phyloP scores from a whole-genome alignment of 768 basidiomycete genomes.

The Amanita thiersii region DNA sequence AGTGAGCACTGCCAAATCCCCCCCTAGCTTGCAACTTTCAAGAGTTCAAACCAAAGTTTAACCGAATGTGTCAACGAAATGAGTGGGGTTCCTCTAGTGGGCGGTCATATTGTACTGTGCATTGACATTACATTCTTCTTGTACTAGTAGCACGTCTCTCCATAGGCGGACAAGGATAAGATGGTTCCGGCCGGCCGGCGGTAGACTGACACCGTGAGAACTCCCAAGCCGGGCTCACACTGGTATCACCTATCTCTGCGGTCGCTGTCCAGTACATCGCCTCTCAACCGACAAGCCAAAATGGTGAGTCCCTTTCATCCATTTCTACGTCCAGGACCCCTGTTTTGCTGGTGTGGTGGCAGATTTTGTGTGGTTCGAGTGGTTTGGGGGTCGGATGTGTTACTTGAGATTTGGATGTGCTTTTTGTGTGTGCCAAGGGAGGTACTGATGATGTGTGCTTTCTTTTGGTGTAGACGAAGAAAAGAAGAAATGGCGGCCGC shows the following conservation, averaged over 20 bases:
- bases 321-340: background rate
- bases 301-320: conserved; percentile 27
- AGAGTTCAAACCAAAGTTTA: too few species aligned
- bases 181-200: conserved; percentile 7
- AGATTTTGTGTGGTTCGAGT: conserved; percentile 14
- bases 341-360: conserved; percentile 3
- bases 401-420: conserved; percentile 24
- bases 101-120: background rate
- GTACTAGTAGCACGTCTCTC: background rate
- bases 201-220: conserved; percentile 20
- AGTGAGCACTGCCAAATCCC: too few species aligned
- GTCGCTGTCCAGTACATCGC: conserved; percentile 28
- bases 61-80: too few species aligned
- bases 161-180: background rate
- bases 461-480: conserved; percentile 69
- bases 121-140: background rate
- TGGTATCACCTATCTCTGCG: conserved; percentile 11
- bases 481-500: conserved; percentile 98
- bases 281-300: conserved; percentile 28
- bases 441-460: conserved; percentile 9
- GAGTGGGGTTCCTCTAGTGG: too few species aligned
- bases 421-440: conserved; percentile 6
- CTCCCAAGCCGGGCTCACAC: conserved; percentile 17
- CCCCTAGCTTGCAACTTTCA: too few species aligned
- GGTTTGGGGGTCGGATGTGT: conserved; percentile 28